phyloP scores from a whole-genome alignment of 129 eudicot species.

The Flaveria sonorensis region DNA sequence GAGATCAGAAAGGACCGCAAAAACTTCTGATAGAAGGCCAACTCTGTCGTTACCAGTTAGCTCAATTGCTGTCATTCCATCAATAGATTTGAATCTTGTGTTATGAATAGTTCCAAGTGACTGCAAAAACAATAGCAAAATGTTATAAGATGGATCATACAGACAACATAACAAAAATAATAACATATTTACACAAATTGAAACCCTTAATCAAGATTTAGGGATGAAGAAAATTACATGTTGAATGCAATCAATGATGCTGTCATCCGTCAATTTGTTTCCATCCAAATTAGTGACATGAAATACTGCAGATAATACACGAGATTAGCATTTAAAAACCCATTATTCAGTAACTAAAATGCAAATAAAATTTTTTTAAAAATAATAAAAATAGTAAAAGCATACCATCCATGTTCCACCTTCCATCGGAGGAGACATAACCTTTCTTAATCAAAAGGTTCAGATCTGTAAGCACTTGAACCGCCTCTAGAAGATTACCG shows the following conservation, averaged over 20 bases:
- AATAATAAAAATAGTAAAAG: not conserved
- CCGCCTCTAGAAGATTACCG: constrained; percentile 88
- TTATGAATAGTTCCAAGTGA: constrained; percentile 68
- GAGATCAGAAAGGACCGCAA: constrained; percentile 67
- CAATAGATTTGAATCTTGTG: constrained; percentile 39
- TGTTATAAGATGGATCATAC: not conserved
- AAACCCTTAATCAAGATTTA: not conserved
- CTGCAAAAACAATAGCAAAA: constrained; percentile 34
- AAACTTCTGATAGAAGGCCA: constrained; percentile 82
- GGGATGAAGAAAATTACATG: constrained; percentile 44
- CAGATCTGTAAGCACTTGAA: constrained; percentile 79
- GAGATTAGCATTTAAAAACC: not conserved
- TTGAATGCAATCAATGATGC: constrained; percentile 76
- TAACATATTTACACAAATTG: not conserved
- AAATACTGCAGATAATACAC: constrained; percentile 54
- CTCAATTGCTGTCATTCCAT: constrained; percentile 78
- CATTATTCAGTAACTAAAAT: not conserved
- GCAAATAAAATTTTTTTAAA: not conserved
- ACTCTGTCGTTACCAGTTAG: constrained; percentile 81
- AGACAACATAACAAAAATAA: not conserved
- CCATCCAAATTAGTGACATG: constrained; percentile 86
- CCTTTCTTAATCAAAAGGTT: constrained; percentile 84
- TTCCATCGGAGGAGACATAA: constrained; percentile 87
- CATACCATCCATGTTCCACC: constrained; percentile 98
- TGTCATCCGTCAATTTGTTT: constrained; percentile 67